phyloP scores from a whole-genome alignment of 1,284 basidiomycete genomes.

The Stereum hirsutum region DNA sequence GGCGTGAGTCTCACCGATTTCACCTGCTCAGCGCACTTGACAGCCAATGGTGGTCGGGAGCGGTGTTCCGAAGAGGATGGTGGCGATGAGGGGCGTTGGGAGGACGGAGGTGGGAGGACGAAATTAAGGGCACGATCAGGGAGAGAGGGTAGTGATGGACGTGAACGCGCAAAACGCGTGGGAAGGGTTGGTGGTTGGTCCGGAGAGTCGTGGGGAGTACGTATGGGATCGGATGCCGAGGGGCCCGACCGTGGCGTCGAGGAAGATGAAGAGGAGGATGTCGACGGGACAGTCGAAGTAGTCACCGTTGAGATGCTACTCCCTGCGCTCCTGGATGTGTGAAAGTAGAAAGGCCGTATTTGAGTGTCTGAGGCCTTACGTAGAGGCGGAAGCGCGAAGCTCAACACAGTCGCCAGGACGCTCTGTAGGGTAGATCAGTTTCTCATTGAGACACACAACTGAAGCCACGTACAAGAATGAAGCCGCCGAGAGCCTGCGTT shows the following conservation, averaged over 20 bases:
- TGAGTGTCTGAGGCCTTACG: background rate
- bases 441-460: no score
- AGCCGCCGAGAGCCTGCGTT: background rate
- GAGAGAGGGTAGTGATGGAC: no score
- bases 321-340: background rate
- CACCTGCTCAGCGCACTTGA: no score
- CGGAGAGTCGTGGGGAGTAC: background rate
- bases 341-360: background rate
- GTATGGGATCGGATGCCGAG: no score
- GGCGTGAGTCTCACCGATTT: no score
- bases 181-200: background rate
- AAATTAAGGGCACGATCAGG: no score
- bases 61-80: no score
- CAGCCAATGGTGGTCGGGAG: no score
- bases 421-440: background rate
- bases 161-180: background rate
- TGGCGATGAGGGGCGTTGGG: no score
- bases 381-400: background rate
- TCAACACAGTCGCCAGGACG: background rate
- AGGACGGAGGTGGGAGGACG: no score
- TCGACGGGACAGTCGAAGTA: background rate
- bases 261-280: background rate
- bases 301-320: no score
- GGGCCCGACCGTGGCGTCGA: no score
- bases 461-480: constrained; percentile 1